A percentile compares a stretch with the other conserved stretches of the same genome.
phyloP scores from a whole-genome alignment of 352 stramenopile genomes.

The Phytophthora palmivora region DNA sequence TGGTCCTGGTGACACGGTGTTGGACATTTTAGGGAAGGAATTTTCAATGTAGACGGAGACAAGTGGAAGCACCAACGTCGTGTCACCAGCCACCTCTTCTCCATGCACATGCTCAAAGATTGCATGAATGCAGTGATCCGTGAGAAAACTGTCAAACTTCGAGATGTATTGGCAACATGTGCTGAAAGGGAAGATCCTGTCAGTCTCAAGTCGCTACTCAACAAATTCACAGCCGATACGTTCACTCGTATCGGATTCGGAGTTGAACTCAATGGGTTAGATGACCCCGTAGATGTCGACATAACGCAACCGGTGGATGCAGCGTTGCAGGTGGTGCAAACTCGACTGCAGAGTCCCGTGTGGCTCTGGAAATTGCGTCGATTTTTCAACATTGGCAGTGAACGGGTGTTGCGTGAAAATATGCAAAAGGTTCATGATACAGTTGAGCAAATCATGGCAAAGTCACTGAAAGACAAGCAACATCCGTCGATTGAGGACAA shows the following conservation, averaged over 20 bases:
- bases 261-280: conserved; percentile 53
- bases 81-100: conserved; percentile 89
- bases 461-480: conserved; percentile 25
- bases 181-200: conserved; percentile 31
- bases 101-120: conserved; percentile 53
- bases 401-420: conserved; percentile 31
- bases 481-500: background rate
- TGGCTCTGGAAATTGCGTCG: conserved; percentile 50
- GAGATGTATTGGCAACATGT: conserved; percentile 37
- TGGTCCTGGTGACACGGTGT: conserved; percentile 43
- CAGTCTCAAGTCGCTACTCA: conserved; percentile 50
- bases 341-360: conserved; percentile 40
- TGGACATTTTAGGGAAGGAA: conserved; percentile 66
- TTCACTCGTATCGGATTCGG: conserved; percentile 74
- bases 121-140: conserved; percentile 50
- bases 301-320: conserved; percentile 19
- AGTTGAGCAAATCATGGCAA: conserved; percentile 38
- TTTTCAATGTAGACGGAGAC: conserved; percentile 68
- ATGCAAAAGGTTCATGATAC: conserved; percentile 40
- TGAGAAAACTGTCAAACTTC: conserved; percentile 49
- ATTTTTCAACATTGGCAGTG: conserved; percentile 37
- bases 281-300: conserved; percentile 20
- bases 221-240: conserved; percentile 59
- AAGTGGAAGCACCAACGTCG: conserved; percentile 76
- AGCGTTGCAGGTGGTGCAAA: conserved; percentile 35